phyloP scores from a whole-genome alignment of 257 asterid species.

The Dorcoceras hygrometricum region DNA sequence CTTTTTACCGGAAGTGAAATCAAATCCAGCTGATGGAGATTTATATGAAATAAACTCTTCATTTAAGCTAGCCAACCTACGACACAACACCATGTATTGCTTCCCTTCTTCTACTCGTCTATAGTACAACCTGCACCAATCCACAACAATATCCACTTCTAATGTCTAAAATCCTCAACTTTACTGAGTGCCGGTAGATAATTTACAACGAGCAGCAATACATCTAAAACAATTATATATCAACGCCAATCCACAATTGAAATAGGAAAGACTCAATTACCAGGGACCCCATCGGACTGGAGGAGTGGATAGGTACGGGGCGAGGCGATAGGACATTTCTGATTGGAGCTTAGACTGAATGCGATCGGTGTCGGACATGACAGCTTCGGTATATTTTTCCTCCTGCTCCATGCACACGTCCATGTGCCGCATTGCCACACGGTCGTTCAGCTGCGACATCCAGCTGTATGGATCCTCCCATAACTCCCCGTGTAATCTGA shows the following conservation, averaged over 20 bases:
- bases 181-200: background rate
- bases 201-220: background rate
- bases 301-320: constrained; percentile 77
- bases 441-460: constrained; percentile 88
- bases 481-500: constrained; percentile 71
- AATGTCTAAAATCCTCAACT: background rate
- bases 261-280: constrained; percentile 34
- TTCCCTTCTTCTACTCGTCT: constrained; percentile 93
- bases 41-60: constrained; percentile 78
- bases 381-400: constrained; percentile 94
- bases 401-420: constrained; percentile 97
- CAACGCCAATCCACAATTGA: background rate
- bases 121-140: constrained; percentile 73
- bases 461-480: constrained; percentile 87
- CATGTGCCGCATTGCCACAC: constrained; percentile 97
- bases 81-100: constrained; percentile 76
- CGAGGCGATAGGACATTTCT: constrained; percentile 81
- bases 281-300: constrained; percentile 92
- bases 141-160: background rate
- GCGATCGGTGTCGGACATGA: constrained; percentile 74
- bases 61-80: constrained; percentile 77
- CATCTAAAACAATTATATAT: constrained; percentile 6
- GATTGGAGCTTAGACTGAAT: constrained; percentile 79
- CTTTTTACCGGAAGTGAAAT: constrained; percentile 81
- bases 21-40: constrained; percentile 94